Evolutionary conservation across 2,329 filamentous ascomycete genomes (phyloP).

Genomic region (Ophiostoma ulmi): DNA sequence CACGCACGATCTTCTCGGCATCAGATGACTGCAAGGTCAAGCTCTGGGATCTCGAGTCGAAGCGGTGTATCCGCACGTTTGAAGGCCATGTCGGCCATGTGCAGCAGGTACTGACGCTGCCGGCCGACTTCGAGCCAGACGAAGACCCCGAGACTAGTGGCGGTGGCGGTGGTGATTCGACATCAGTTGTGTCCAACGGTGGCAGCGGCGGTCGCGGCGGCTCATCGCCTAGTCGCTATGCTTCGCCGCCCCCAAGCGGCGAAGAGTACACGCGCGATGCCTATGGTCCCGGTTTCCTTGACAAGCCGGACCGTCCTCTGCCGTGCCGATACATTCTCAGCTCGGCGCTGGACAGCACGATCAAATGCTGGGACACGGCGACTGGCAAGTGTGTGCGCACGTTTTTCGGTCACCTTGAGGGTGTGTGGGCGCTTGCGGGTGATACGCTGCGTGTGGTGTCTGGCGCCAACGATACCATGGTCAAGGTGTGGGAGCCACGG

Average conservation of each 20-base stretch:
- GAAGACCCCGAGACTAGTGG: constrained; percentile 48
- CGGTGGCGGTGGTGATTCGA: constrained; percentile 46
- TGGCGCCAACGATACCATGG: constrained; percentile 87
- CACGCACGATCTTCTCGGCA: constrained; percentile 82
- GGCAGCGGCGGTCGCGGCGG: constrained; percentile 40
- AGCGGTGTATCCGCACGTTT: constrained; percentile 69
- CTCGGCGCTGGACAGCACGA: constrained; percentile 82
- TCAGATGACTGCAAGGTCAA: constrained; percentile 90
- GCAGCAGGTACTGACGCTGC: constrained; percentile 81
- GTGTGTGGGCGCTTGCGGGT: constrained; percentile 73
- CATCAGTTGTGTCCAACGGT: constrained; percentile 43
- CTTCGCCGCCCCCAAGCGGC: constrained; percentile 32
- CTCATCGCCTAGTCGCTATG: constrained; percentile 6
- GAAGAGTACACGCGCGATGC: constrained; percentile 42
- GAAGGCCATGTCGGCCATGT: constrained; percentile 92
- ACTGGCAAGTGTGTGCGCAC: constrained; percentile 79
- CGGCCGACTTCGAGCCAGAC: constrained; percentile 83
- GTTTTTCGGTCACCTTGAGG: constrained; percentile 95
- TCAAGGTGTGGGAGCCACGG: constrained; percentile 90
- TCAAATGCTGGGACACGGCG: constrained; percentile 85
- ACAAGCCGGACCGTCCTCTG: constrained; percentile 57
- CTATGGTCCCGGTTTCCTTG: constrained; percentile 59
- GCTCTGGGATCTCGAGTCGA: constrained; percentile 65
- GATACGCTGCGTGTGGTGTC: constrained; percentile 63
- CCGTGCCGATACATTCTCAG: constrained; percentile 91